Evolutionary conservation across 2,329 filamentous ascomycete species (phyloP), one percentile per base, ranked within the genome.

Genomic region (Pseudopithomyces chartarum): DNA sequence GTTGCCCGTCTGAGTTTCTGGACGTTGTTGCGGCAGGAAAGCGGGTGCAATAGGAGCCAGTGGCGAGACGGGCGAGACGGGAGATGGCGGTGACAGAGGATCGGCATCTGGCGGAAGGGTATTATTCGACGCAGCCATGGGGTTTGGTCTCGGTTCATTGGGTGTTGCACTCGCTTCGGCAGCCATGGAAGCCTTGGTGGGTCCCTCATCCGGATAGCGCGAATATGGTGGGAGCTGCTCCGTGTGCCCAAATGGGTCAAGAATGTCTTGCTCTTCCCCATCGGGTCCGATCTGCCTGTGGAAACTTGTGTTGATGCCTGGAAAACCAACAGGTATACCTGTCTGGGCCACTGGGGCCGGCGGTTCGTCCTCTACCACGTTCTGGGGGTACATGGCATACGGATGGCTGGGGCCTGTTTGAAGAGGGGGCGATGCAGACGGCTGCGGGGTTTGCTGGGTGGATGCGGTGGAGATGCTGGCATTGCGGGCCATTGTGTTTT

Each of bases 181-280:
- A 46, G 75, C 67, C 60, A 81, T 63, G 12, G 79, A 72, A 10
- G 78, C 78, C 84, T 92, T 81, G 74, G 84, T 70, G 71, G 84
- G 75, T 77, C 88, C 80, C 55, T 91, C 89, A 51, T 96, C 90
- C 2, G 93, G 91, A 75, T 96, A 97, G 73, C 92, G 84, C 13
- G 91, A 91, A 71, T 98, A 98, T 0, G 94, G 94, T 12, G 94
- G 94, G 17, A 97, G 80, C 73, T 96, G 91, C 75, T 98, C 94
- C 1, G 90, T 89, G 70, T 97, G 92, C 1, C 93, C 93, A 68
- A 96, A 87, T 0, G 90, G 90, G 1, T 92, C 92, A 50, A 97
- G 89, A 52, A 97, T 86, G 71, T 93, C 92, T 45, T 89, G 91
- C 65, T 97, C 93, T 76, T 97, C 92, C 51, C 91, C 91, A 55